These are phyloP conservation scores for Aspergillus diversus DNA, from an alignment of 495 filamentous ascomycete species.

Conservation along the genomic window DNA sequence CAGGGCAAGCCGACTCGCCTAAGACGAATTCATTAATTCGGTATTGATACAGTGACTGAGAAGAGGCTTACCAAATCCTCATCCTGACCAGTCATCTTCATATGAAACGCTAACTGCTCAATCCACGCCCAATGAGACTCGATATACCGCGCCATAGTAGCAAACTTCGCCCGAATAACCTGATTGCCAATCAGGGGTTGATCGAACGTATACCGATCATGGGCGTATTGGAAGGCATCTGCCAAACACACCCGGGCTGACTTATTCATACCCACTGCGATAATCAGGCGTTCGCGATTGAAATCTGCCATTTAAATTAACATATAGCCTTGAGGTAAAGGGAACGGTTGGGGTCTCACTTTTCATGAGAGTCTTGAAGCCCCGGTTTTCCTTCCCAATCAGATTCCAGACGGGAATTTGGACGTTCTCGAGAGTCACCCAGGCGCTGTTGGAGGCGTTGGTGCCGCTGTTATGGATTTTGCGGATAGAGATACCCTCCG, in stretches of 20 bases:
- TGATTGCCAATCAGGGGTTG: not conserved
- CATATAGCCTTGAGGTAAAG: not conserved
- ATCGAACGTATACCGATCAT: not conserved
- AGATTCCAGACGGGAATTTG: not conserved
- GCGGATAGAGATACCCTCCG: not conserved
- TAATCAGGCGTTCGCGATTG: not conserved
- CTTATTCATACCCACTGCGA: not conserved
- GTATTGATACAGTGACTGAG: no score
- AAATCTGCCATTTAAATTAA: not conserved
- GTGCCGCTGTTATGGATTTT: not conserved
- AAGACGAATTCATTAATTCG: no score
- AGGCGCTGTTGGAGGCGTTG: not conserved
- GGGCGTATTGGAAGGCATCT: not conserved
- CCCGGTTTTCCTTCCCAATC: not conserved
- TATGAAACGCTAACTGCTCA: constrained; percentile 2
- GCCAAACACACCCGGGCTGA: not conserved
- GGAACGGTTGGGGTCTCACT: no score
- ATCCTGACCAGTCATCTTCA: not conserved
- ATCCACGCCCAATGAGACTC: constrained; percentile 10
- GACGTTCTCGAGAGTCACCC: not conserved
- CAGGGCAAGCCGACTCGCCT: not conserved
- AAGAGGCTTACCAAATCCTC: no score
- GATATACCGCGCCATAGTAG: constrained; percentile 1
- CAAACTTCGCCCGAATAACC: not conserved
- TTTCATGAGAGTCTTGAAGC: not conserved